A percentile compares a stretch with the other conserved stretches of the same genome.
Conservation (phyloP, 2,329 filamentous ascomycete species). For the Lasiodiplodia citricola region DNA sequence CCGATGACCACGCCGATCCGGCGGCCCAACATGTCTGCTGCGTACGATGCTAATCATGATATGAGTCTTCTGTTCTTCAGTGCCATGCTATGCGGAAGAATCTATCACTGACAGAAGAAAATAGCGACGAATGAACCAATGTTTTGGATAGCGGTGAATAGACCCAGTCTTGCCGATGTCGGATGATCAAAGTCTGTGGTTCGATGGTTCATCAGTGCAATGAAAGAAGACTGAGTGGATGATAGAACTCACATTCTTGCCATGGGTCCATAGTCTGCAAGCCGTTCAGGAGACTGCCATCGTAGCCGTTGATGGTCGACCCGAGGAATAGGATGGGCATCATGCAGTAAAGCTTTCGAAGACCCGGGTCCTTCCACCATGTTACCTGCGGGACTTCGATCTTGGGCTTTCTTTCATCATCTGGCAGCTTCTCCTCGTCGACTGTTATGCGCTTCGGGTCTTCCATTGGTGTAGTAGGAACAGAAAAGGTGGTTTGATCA, state of each 20-base stretch:
- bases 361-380: slow-evolving; percentile 39
- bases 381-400: slow-evolving; percentile 39
- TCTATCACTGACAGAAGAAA: slow-evolving; percentile 45
- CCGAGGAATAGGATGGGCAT: slow-evolving; percentile 39
- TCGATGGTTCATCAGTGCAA: background rate
- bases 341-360: slow-evolving; percentile 39
- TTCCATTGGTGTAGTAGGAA: background rate
- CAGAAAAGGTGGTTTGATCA: background rate
- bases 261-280: slow-evolving; percentile 56
- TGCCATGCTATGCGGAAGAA: slow-evolving; percentile 36
- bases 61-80: slow-evolving; percentile 13
- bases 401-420: background rate
- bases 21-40: slow-evolving; percentile 41
- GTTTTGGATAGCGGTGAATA: slow-evolving; percentile 56
- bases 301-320: slow-evolving; percentile 53
- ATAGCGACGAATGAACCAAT: slow-evolving; percentile 53
- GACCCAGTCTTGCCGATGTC: slow-evolving; percentile 46
- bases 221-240: slow-evolving; percentile 8
- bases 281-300: slow-evolving; percentile 55
- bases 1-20: slow-evolving; percentile 61
- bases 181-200: slow-evolving; percentile 43
- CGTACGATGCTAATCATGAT: slow-evolving; percentile 2
- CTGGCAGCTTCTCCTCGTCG: slow-evolving; percentile 2
- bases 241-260: slow-evolving; percentile 44
- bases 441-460: background rate